Conservation (phyloP, 73 alveolate species). For the Durusdinium trenchii region DNA sequence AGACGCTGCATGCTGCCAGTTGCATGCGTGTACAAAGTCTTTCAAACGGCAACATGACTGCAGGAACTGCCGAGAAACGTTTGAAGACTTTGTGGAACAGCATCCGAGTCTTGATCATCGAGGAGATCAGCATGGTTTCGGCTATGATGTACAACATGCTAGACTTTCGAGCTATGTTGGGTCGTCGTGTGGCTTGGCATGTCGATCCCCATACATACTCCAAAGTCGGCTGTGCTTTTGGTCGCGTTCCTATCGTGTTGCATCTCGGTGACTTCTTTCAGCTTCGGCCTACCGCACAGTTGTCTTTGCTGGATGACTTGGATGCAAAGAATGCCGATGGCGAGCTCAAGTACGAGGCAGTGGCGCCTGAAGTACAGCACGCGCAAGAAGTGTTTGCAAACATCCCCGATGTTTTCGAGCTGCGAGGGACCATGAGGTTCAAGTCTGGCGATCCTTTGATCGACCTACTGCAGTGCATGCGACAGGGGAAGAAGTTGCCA, state of each 20-base stretch:
- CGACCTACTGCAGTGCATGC: constrained; percentile 42
- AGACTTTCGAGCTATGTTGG: constrained; percentile 37
- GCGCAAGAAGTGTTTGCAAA: background rate
- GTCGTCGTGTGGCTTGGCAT: background rate
- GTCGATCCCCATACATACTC: constrained; percentile 3
- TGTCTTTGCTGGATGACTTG: constrained; percentile 37
- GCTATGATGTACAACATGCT: constrained; percentile 45
- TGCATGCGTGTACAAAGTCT: too few species aligned
- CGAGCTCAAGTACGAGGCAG: background rate
- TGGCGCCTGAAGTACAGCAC: constrained; percentile 18
- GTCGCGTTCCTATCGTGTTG: constrained; percentile 25
- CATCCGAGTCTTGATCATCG: too few species aligned
- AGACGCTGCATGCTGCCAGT: too few species aligned
- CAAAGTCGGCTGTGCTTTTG: constrained; percentile 25
- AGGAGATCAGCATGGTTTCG: constrained; percentile 18
- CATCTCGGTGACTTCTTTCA: constrained; percentile 45
- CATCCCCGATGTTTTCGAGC: constrained; percentile 33
- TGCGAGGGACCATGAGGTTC: constrained; percentile 41
- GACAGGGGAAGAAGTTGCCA: background rate
- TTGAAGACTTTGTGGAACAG: too few species aligned
- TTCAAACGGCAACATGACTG: too few species aligned
- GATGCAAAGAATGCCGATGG: background rate
- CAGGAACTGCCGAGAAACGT: too few species aligned
- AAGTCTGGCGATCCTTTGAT: constrained; percentile 35
- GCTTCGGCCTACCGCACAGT: constrained; percentile 27